Evolutionary conservation across 495 filamentous ascomycete genomes (phyloP).

Genomic region (Daldinia bambusicola): DNA sequence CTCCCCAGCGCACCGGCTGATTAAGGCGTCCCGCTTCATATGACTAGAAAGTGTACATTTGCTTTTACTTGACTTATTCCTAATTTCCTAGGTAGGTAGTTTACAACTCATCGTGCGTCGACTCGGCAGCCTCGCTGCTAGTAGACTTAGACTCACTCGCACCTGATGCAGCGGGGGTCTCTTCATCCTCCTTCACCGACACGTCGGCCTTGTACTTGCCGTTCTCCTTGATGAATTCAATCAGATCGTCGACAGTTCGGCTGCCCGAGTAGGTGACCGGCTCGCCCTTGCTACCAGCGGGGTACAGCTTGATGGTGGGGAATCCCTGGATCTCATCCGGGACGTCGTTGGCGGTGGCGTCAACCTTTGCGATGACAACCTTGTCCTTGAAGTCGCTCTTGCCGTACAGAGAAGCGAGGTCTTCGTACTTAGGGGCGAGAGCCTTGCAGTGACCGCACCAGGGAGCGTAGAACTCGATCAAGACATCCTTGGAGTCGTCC

Average conservation of each 20-base stretch:
- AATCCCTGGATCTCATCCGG: conserved; percentile 97
- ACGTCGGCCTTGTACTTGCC: conserved; percentile 82
- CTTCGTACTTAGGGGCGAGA: conserved; percentile 88
- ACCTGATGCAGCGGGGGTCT: conserved; percentile 63
- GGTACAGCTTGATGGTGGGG: conserved; percentile 99
- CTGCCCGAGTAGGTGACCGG: conserved; percentile 89
- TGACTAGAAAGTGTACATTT: conserved; percentile 46
- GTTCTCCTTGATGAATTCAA: conserved; percentile 93
- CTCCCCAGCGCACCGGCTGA: conserved; percentile 37
- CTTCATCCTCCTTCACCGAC: conserved; percentile 62
- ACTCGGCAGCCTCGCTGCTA: conserved; percentile 53
- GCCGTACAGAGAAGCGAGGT: conserved; percentile 84
- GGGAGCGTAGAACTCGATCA: conserved; percentile 98
- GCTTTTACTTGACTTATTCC: conserved; percentile 34
- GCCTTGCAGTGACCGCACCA: conserved; percentile 99
- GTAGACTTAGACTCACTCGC: conserved; percentile 64
- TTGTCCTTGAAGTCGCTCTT: conserved; percentile 77
- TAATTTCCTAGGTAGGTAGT: conserved; percentile 32
- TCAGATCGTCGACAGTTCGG: conserved; percentile 92
- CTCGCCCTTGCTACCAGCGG: conserved; percentile 85
- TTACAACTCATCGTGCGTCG: conserved; percentile 75
- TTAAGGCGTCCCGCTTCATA: conserved; percentile 37
- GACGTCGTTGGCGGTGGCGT: conserved; percentile 96
- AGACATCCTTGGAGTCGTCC: conserved; percentile 94
- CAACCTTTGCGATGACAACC: conserved; percentile 96